Conservation (phyloP, 257 asterid genomes). For the Ilex aquifolium region DNA sequence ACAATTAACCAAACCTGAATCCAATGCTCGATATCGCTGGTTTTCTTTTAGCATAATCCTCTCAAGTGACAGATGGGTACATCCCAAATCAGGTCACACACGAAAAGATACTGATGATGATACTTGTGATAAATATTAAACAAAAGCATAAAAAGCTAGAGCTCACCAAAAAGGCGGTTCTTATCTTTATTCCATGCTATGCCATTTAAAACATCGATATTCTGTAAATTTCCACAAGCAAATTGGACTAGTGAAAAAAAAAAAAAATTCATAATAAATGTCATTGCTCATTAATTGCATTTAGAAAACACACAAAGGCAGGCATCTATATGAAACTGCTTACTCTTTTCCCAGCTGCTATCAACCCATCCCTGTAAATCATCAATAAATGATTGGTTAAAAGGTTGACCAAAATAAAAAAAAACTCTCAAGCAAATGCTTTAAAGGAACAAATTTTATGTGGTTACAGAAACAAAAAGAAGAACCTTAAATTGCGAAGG, state of each 20-base stretch:
- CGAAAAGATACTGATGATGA: not conserved
- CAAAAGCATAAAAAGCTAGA: not conserved
- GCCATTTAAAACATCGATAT: slow-evolving; percentile 79
- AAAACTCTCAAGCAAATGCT: not conserved
- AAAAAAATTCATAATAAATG: not conserved
- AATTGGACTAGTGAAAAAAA: not conserved
- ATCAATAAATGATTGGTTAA: slow-evolving; percentile 12
- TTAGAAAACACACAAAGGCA: not conserved
- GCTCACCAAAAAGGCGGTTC: slow-evolving; percentile 67
- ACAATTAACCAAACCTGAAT: not conserved
- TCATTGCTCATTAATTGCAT: not conserved
- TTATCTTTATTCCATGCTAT: slow-evolving; percentile 77
- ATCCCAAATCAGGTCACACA: not conserved
- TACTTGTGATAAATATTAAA: not conserved
- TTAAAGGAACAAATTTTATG: not conserved
- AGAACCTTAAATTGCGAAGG: slow-evolving; percentile 64
- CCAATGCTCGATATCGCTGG: not conserved
- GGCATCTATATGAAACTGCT: not conserved
- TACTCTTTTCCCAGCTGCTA: slow-evolving; percentile 53
- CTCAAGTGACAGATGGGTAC: no score
- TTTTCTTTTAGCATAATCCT: no score
- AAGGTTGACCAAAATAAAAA: not conserved
- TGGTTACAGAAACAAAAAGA: slow-evolving; percentile 2
- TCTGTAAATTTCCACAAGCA: slow-evolving; percentile 32
- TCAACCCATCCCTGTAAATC: slow-evolving; percentile 44